phyloP scores from a whole-genome alignment of 2,329 filamentous ascomycete species.

The Tolypocladium ovalisporum region DNA sequence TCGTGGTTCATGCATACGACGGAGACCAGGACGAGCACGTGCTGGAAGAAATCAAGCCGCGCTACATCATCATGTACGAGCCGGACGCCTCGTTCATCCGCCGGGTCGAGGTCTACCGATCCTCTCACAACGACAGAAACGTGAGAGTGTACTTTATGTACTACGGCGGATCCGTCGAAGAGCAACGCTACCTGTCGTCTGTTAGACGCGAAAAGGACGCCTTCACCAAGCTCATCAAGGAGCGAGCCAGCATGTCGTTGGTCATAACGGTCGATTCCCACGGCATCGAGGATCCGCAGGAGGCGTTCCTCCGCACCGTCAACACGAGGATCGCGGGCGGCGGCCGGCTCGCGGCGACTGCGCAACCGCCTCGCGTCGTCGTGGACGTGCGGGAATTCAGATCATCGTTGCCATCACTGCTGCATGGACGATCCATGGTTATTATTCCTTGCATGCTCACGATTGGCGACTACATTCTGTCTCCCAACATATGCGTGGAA shows the following conservation, averaged over 20 bases:
- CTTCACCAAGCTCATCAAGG: slow-evolving; percentile 89
- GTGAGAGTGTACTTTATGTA: slow-evolving; percentile 95
- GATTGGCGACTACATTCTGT: slow-evolving; percentile 91
- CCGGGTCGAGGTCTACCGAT: slow-evolving; percentile 88
- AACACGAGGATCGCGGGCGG: slow-evolving; percentile 96
- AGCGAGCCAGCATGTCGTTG: slow-evolving; percentile 85
- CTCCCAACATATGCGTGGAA: slow-evolving; percentile 84
- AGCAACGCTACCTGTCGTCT: slow-evolving; percentile 81
- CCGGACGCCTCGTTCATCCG: slow-evolving; percentile 91
- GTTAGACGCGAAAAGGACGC: slow-evolving; percentile 94
- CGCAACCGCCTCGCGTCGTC: slow-evolving; percentile 79
- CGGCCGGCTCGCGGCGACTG: slow-evolving; percentile 71
- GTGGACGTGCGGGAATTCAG: slow-evolving; percentile 96
- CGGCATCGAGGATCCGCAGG: slow-evolving; percentile 69
- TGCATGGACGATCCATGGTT: slow-evolving; percentile 80
- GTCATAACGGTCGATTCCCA: slow-evolving; percentile 66
- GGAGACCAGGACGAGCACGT: slow-evolving; percentile 93
- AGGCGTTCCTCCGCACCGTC: slow-evolving; percentile 85
- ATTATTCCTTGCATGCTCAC: slow-evolving; percentile 93
- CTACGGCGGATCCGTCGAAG: slow-evolving; percentile 88
- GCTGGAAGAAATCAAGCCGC: slow-evolving; percentile 86
- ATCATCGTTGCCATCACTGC: slow-evolving; percentile 78
- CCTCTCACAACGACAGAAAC: slow-evolving; percentile 79
- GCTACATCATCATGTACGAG: slow-evolving; percentile 98
- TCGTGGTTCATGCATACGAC: slow-evolving; percentile 87